phyloP scores from a whole-genome alignment of 352 stramenopile genomes.

The Phytophthora lateralis region DNA sequence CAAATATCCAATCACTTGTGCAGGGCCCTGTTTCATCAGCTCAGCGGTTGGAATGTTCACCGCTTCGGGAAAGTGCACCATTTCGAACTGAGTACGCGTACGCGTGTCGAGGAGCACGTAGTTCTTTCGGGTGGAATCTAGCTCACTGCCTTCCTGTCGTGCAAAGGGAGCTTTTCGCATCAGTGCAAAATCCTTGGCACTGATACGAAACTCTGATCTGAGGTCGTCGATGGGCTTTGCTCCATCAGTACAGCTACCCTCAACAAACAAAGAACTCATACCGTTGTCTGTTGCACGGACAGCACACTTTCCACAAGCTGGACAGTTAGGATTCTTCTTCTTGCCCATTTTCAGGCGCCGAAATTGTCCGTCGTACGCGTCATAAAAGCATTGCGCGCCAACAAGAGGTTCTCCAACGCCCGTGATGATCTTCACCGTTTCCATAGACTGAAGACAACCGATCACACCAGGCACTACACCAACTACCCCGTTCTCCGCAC shows the following conservation, averaged over 20 bases:
- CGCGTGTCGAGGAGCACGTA: slow-evolving; percentile 76
- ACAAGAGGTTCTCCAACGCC: slow-evolving; percentile 60
- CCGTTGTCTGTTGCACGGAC: background rate
- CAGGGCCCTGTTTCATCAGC: slow-evolving; percentile 41
- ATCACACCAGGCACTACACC: slow-evolving; percentile 95
- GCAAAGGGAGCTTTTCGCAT: slow-evolving; percentile 24
- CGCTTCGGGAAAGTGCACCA: slow-evolving; percentile 76
- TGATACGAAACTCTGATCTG: slow-evolving; percentile 38
- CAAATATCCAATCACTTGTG: slow-evolving; percentile 22
- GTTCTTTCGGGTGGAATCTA: background rate
- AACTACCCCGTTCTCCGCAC: slow-evolving; percentile 96
- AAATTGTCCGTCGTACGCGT: slow-evolving; percentile 79
- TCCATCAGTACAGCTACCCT: slow-evolving; percentile 20
- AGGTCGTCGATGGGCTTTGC: slow-evolving; percentile 19
- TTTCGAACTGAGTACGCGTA: slow-evolving; percentile 62
- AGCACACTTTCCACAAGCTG: slow-evolving; percentile 29
- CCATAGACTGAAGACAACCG: slow-evolving; percentile 93
- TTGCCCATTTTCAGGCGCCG: slow-evolving; percentile 62
- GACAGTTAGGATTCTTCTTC: slow-evolving; percentile 46
- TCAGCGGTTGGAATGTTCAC: slow-evolving; percentile 65
- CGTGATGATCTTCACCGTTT: slow-evolving; percentile 92
- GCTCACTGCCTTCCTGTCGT: background rate
- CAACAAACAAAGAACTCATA: slow-evolving; percentile 14
- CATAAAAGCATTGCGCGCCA: slow-evolving; percentile 76
- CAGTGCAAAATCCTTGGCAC: slow-evolving; percentile 40